Evolutionary conservation across 228 moss, liverwort and hornwort genomes (phyloP).

Genomic region (Sphagnum magellanicum): DNA sequence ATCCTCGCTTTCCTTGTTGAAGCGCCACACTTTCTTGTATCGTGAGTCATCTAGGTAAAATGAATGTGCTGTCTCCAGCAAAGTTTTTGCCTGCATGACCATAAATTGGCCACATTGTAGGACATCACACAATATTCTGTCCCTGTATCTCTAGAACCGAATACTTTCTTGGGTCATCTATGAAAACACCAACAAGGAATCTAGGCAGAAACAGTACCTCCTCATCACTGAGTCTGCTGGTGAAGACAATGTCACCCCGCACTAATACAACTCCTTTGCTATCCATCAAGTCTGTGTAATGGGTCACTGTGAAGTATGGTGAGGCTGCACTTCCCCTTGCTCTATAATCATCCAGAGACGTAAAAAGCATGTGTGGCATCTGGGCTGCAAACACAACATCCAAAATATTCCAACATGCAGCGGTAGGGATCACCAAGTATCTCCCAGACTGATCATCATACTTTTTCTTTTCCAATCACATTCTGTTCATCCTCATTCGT

Average conservation of each 20-base stretch:
- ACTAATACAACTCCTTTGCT: slow-evolving; percentile 86
- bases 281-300: slow-evolving; percentile 74
- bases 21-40: slow-evolving; percentile 46
- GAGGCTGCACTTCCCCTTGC: slow-evolving; percentile 75
- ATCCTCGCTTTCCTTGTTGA: slow-evolving; percentile 51
- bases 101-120: neutral
- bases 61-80: slow-evolving; percentile 54
- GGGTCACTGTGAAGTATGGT: slow-evolving; percentile 88
- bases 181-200: no score
- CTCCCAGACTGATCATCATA: neutral
- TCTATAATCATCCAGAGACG: slow-evolving; percentile 80
- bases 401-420: neutral
- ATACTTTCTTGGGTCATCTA: no score
- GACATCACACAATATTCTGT: neutral
- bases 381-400: slow-evolving; percentile 54
- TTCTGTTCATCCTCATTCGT: neutral
- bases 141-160: neutral
- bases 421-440: neutral
- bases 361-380: slow-evolving; percentile 93
- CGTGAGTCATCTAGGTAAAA: slow-evolving; percentile 60
- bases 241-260: slow-evolving; percentile 91
- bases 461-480: neutral
- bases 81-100: slow-evolving; percentile 35
- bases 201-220: slow-evolving; percentile 33
- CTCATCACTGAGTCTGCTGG: slow-evolving; percentile 81